Evolutionary conservation across 441 rosid species (phyloP).

Genomic region (Eruca vesicaria): DNA sequence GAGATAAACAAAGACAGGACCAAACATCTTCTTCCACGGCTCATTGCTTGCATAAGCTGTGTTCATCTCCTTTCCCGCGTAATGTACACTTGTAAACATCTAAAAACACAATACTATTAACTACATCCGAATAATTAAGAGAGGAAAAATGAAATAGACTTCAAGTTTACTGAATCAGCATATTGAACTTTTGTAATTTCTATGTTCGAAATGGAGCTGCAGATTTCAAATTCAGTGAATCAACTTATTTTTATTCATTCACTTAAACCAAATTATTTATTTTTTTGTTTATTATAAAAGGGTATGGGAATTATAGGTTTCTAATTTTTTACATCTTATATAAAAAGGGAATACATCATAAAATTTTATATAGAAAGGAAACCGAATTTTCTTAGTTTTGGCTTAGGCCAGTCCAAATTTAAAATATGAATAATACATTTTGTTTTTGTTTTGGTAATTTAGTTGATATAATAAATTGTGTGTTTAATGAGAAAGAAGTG

Average conservation of each 20-base stretch:
- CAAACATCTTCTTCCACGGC: slow-evolving; percentile 70
- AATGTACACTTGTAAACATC: slow-evolving; percentile 76
- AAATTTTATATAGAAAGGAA: neutral
- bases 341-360: neutral
- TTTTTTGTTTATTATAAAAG: neutral
- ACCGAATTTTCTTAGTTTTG: neutral
- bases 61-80: slow-evolving; percentile 49
- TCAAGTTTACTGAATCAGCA: neutral
- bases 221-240: neutral
- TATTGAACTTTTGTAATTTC: neutral
- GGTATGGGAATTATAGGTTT: neutral
- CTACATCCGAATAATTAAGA: neutral
- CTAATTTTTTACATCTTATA: neutral
- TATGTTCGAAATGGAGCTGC: neutral
- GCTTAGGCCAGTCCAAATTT: neutral
- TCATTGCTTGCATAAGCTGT: slow-evolving; percentile 43
- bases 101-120: neutral
- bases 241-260: neutral
- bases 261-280: neutral
- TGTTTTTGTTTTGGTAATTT: neutral
- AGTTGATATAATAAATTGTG: neutral
- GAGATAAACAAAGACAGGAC: slow-evolving; percentile 59
- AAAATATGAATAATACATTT: neutral
- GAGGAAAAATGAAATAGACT: neutral
- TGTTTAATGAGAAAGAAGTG: neutral